Conservation (phyloP, 495 filamentous ascomycete species). For the Xylaria intraflava region DNA sequence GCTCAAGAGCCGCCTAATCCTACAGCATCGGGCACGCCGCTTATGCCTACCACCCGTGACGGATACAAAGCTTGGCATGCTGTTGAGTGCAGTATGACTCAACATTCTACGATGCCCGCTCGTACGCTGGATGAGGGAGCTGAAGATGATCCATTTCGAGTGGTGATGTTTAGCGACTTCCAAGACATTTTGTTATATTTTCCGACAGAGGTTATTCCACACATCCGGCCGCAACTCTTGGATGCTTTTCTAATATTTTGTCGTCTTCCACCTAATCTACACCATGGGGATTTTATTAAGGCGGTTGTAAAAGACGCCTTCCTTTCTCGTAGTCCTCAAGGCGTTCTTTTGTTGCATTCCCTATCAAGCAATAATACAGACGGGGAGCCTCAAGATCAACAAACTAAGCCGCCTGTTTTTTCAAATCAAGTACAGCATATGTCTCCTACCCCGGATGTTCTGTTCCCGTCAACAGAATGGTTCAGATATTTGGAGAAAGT, state of each 20-base stretch:
- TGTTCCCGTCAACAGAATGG: slow-evolving; percentile 33
- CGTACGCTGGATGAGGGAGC: slow-evolving; percentile 56
- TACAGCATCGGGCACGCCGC: slow-evolving; percentile 12
- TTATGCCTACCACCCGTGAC: slow-evolving; percentile 26
- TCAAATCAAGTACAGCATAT: slow-evolving; percentile 27
- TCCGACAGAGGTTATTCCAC: slow-evolving; percentile 25
- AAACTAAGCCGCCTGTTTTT: slow-evolving; percentile 29
- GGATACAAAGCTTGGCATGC: slow-evolving; percentile 52
- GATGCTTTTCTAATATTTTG: slow-evolving; percentile 67
- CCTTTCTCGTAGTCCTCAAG: slow-evolving; percentile 17
- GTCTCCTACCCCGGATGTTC: slow-evolving; percentile 27
- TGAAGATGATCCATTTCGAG: slow-evolving; percentile 70
- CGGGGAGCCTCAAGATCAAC: slow-evolving; percentile 13
- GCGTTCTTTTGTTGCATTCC: background rate
- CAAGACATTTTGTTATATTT: slow-evolving; percentile 53
- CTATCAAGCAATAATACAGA: slow-evolving; percentile 6
- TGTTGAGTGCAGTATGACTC: slow-evolving; percentile 48
- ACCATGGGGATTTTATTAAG: slow-evolving; percentile 9
- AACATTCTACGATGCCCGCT: slow-evolving; percentile 52
- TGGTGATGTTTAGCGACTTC: slow-evolving; percentile 75
- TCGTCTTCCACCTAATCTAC: slow-evolving; percentile 50
- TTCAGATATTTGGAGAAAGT: slow-evolving; percentile 33
- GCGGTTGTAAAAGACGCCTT: slow-evolving; percentile 32
- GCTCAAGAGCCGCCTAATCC: slow-evolving; percentile 34
- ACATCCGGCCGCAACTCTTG: slow-evolving; percentile 43